Evolutionary conservation across 768 basidiomycete species (phyloP), one percentile per base, ranked within the genome.

Genomic region (Trametes gibbosa): DNA sequence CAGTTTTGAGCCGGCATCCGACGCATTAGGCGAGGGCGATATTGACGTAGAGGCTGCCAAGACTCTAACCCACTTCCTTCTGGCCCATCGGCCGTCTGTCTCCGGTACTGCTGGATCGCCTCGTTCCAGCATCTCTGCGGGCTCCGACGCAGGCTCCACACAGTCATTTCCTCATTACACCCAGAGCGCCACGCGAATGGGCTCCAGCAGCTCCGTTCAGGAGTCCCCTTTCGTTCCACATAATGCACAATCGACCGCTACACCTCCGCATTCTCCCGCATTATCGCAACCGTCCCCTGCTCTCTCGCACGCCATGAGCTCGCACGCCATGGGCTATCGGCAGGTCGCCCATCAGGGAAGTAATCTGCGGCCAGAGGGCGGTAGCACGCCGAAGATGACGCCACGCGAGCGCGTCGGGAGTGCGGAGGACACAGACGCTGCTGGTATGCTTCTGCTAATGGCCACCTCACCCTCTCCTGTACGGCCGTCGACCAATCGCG

Each of bases 391-490:
- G 13, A 68, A 68, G 45, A 67, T 66, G 56, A 53, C 61, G 27
- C 63, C 62, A 25, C 50, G 51, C 5, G 60, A 61, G 21, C 58
- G 63, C 49, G 50, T 58, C 21, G 57, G 58, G 40, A 56, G 48
- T 19, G 50, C 54, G 12, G 64, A 59, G 32, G 89, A 90, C 69
- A 86, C 84, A 61, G 92, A 93, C 67, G 92, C 91, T 0, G 90
- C 92, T n/a, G 89, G 90, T 68, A 73, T 92, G 43, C 89, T 94
- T 84, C 75, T 93, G 21, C 90, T 83, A 73, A 81, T 94, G 50
- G 91, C 92, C 41, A 92, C 90, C 6, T 92, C 89, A 1, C 91
- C 91, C 0, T 92, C 90, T 0, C 91, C 91, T 9, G 89, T 79
- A 19, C 84, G 90, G 40, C 80, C 81, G 21, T 41, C 61, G 16